A percentile compares a stretch with the other conserved stretches of the same genome.
Evolutionary conservation across 768 basidiomycete species (phyloP).

Genomic region (Boletales sp.): DNA sequence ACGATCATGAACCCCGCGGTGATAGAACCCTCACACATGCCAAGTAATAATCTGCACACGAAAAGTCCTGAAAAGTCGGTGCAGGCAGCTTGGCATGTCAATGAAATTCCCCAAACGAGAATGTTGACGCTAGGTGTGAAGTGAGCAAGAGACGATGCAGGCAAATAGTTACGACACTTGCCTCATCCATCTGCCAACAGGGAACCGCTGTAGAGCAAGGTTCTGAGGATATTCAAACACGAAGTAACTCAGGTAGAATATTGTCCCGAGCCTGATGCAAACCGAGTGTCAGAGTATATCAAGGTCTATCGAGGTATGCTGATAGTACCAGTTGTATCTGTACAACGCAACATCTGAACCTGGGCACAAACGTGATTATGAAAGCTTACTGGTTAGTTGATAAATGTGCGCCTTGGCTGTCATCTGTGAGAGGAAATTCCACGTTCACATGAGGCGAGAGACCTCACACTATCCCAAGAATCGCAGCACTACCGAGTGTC

Average conservation of each 20-base stretch:
- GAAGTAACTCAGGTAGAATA: conserved; percentile 71
- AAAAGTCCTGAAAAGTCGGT: conserved; percentile 45
- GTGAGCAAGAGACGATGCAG: conserved; percentile 39
- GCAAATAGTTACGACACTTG: conserved; percentile 16
- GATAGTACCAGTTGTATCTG: conserved; percentile 62
- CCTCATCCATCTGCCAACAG: conserved; percentile 83
- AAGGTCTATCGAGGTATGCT: too few species aligned
- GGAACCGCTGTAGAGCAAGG: conserved; percentile 64
- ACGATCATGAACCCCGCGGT: conserved; percentile 64
- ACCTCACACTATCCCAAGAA: conserved; percentile 63
- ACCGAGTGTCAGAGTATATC: too few species aligned
- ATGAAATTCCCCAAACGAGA: conserved; percentile 58
- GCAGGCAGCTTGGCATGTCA: conserved; percentile 66
- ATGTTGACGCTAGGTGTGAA: conserved; percentile 47
- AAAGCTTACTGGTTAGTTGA: conserved; percentile 57
- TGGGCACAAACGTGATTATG: not conserved
- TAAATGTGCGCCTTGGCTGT: conserved; percentile 56
- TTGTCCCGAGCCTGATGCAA: conserved; percentile 62
- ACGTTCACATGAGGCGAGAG: not conserved
- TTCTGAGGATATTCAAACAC: conserved; percentile 75
- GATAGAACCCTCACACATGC: conserved; percentile 43
- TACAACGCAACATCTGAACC: not conserved
- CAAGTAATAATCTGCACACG: conserved; percentile 56
- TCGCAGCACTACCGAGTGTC: conserved; percentile 62
- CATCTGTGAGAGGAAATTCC: not conserved